These are phyloP conservation scores for Bipolaris zeicola DNA, from an alignment of 2,329 filamentous ascomycete genomes.

Conservation along the genomic window DNA sequence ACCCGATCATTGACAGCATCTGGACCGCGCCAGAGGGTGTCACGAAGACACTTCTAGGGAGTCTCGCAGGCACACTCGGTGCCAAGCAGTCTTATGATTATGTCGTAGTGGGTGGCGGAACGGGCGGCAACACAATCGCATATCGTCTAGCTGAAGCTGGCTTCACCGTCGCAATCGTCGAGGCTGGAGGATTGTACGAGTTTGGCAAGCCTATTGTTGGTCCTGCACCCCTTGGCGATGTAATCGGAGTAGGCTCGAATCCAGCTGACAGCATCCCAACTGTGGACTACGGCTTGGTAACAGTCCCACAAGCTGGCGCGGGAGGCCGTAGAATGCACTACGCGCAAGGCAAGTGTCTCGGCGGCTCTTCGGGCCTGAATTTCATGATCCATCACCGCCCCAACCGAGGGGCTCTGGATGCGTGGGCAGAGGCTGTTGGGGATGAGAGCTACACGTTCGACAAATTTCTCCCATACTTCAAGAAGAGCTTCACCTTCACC, in stretches of 20 bases:
- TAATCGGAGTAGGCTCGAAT: conserved; percentile 2
- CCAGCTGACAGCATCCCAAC: conserved; percentile 21
- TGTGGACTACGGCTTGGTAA: conserved; percentile 7
- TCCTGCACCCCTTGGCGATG: conserved; percentile 17
- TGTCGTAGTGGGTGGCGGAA: conserved; percentile 33
- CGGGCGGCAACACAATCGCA: conserved; percentile 24
- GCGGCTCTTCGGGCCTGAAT: conserved; percentile 24
- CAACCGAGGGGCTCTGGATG: conserved; percentile 1
- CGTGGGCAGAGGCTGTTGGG: neutral
- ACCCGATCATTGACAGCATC: neutral
- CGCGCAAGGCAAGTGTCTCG: conserved; percentile 4
- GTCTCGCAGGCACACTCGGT: neutral
- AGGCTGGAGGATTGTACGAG: conserved; percentile 32
- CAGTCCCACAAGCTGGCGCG: conserved; percentile 1
- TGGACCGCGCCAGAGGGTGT: neutral
- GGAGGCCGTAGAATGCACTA: neutral
- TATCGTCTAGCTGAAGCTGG: conserved; percentile 28
- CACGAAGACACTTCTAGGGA: neutral
- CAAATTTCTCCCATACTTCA: neutral
- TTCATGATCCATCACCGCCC: conserved; percentile 1
- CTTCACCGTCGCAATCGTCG: conserved; percentile 3
- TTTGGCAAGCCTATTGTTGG: conserved; percentile 21
- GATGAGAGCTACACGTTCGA: neutral
- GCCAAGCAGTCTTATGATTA: conserved; percentile 26
- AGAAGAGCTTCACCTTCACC: neutral